These are phyloP conservation scores for Monosporascus sp. DNA, from an alignment of 2,329 filamentous ascomycete genomes.

Conservation along the genomic window DNA sequence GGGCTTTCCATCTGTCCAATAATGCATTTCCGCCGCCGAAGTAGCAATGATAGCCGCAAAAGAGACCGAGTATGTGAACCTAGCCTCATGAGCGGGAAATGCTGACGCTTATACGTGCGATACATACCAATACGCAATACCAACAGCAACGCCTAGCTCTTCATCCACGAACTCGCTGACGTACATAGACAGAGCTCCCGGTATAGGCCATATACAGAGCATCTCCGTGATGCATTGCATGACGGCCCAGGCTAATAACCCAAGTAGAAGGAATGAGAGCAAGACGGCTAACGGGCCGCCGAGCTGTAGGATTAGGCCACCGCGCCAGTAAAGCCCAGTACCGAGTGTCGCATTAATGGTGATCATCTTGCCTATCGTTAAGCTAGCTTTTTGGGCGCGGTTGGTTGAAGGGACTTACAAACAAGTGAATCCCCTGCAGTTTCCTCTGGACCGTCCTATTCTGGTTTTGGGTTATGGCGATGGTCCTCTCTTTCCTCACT, in stretches of 20 bases:
- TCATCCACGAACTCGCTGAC: constrained; percentile 28
- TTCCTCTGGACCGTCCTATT: constrained; percentile 19
- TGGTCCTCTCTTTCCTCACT: constrained; percentile 4
- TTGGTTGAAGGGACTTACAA: constrained; percentile 10
- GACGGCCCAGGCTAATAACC: constrained; percentile 24
- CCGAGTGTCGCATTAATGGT: constrained; percentile 24
- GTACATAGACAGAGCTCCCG: constrained; percentile 26
- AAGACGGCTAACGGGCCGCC: constrained; percentile 22
- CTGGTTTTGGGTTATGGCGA: constrained; percentile 12
- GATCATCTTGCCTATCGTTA: constrained; percentile 19
- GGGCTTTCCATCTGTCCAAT: constrained; percentile 12
- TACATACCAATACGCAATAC: constrained; percentile 28
- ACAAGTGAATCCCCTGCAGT: constrained; percentile 19
- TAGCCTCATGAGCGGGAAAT: constrained; percentile 4
- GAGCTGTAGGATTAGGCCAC: constrained; percentile 23
- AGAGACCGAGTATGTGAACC: constrained; percentile 24
- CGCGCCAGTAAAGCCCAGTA: constrained; percentile 25
- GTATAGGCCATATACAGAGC: constrained; percentile 28
- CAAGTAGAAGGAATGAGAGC: constrained; percentile 23
- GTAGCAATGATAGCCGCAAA: constrained; percentile 22
- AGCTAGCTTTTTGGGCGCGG: neutral
- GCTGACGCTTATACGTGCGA: neutral
- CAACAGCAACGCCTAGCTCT: constrained; percentile 27
- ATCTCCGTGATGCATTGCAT: constrained; percentile 28
- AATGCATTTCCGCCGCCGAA: constrained; percentile 19